A percentile compares a stretch with the other conserved stretches of the same genome.
phyloP scores from a whole-genome alignment of 2,329 filamentous ascomycete species.

The Cryoendolithus antarcticus region DNA sequence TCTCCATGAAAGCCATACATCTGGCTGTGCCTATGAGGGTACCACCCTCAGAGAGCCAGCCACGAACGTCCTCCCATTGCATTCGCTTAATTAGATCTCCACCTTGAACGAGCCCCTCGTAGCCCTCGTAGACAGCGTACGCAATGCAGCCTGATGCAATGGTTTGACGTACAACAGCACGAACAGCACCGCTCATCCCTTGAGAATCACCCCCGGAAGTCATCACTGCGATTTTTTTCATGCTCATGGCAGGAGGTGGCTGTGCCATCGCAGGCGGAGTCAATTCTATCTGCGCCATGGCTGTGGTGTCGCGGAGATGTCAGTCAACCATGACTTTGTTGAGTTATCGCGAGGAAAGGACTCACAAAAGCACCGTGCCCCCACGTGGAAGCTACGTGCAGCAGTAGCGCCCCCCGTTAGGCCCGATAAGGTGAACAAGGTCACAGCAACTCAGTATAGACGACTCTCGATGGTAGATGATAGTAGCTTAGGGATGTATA shows the following conservation, averaged over 20 bases:
- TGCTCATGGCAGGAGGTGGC: slow-evolving; percentile 14
- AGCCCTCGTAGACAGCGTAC: slow-evolving; percentile 65
- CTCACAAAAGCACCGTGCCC: no score
- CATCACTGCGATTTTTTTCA: slow-evolving; percentile 72
- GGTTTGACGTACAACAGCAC: slow-evolving; percentile 82
- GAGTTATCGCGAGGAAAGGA: no score
- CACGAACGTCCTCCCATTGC: slow-evolving; percentile 86
- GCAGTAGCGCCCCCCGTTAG: no score
- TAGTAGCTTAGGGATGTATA: no score
- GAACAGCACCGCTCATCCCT: slow-evolving; percentile 86
- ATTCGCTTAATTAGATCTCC: slow-evolving; percentile 79
- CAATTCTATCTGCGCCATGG: slow-evolving; percentile 21
- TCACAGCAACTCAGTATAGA: no score
- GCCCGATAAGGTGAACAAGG: no score
- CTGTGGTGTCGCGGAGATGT: no score
- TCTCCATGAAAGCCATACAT: slow-evolving; percentile 85
- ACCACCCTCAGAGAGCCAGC: slow-evolving; percentile 85
- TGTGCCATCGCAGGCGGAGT: slow-evolving; percentile 12
- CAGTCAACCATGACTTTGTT: no score
- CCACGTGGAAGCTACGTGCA: no score
- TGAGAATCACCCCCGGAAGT: slow-evolving; percentile 90
- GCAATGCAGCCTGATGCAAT: slow-evolving; percentile 55
- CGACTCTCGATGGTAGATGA: no score
- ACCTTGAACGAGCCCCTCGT: slow-evolving; percentile 85
- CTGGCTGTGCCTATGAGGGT: slow-evolving; percentile 92